These are phyloP conservation scores for Nidula niveotomentosa DNA, from an alignment of 1,284 basidiomycete species.

Conservation along the genomic window DNA sequence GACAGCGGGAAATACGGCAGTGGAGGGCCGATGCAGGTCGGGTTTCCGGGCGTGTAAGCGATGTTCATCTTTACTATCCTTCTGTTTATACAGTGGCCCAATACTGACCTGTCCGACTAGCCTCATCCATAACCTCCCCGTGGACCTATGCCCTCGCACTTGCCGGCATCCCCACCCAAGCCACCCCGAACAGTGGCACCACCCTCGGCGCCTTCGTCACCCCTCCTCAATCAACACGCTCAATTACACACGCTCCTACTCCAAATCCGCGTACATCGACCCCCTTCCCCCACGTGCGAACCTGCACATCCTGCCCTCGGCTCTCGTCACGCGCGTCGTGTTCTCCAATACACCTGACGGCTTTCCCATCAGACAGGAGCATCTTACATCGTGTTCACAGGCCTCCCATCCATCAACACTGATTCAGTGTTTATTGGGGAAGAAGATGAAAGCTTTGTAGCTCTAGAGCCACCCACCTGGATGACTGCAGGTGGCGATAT, in stretches of 20 bases:
- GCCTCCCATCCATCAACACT: neutral
- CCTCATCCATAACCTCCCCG: conserved; percentile 22
- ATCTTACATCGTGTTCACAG: neutral
- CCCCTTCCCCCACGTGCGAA: conserved; percentile 35
- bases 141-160: conserved; percentile 28
- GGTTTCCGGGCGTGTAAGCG: conserved; percentile 49
- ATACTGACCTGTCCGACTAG: conserved; percentile 3
- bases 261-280: conserved; percentile 60
- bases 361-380: neutral
- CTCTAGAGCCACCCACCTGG: neutral
- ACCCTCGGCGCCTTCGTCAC: conserved; percentile 33
- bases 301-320: conserved; percentile 31
- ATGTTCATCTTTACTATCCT: neutral
- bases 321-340: conserved; percentile 31
- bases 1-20: conserved; percentile 39
- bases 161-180: conserved; percentile 21
- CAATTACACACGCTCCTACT: conserved; percentile 40
- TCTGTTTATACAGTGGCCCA: neutral
- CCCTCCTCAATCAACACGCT: conserved; percentile 30
- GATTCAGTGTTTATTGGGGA: neutral
- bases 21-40: conserved; percentile 43
- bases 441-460: neutral
- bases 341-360: conserved; percentile 19
- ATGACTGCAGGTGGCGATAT: neutral
- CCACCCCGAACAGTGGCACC: conserved; percentile 27